A percentile compares a stretch with the other conserved stretches of the same genome.
Evolutionary conservation across 768 basidiomycete species (phyloP).

Genomic region (Collybiopsis confluens): DNA sequence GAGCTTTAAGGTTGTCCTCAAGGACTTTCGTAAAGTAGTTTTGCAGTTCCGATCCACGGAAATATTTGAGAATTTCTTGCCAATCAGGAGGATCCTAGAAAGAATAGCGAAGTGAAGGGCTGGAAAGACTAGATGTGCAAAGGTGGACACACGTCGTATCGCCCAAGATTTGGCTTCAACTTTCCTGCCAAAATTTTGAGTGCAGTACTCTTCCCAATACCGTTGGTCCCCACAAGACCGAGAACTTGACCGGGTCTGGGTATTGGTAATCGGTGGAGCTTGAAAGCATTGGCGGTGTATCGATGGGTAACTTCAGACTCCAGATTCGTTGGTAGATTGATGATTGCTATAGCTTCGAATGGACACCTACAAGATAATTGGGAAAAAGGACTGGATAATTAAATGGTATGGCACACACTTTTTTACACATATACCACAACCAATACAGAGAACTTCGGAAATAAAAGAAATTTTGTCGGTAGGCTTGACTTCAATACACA

Average conservation of each 20-base stretch:
- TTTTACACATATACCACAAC: constrained; percentile 99
- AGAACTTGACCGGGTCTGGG: constrained; percentile 97
- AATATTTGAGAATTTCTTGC: constrained; percentile 98
- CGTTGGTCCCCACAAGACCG: constrained; percentile 98
- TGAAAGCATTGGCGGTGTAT: constrained; percentile 98
- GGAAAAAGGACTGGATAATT: too few species aligned
- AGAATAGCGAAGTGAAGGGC: constrained; percentile 1
- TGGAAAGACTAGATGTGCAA: neutral
- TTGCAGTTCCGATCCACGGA: constrained; percentile 97
- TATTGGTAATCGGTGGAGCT: constrained; percentile 95
- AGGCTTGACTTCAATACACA: constrained; percentile 97
- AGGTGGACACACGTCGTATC: constrained; percentile 73
- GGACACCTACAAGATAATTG: constrained; percentile 65
- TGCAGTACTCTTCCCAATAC: constrained; percentile 98
- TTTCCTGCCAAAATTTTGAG: constrained; percentile 96
- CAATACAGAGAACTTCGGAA: constrained; percentile 98
- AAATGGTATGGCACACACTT: constrained; percentile 56
- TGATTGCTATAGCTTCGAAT: constrained; percentile 98
- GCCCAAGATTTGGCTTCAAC: constrained; percentile 94
- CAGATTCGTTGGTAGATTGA: constrained; percentile 97
- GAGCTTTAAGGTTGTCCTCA: constrained; percentile 96
- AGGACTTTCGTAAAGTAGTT: constrained; percentile 99
- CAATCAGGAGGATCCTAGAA: constrained; percentile 93
- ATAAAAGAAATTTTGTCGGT: constrained; percentile 98
- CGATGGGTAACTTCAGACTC: constrained; percentile 96